These are phyloP conservation scores for Nematocida sp. DNA, from an alignment of 371 early-diverging fungal species.

Conservation along the genomic window DNA sequence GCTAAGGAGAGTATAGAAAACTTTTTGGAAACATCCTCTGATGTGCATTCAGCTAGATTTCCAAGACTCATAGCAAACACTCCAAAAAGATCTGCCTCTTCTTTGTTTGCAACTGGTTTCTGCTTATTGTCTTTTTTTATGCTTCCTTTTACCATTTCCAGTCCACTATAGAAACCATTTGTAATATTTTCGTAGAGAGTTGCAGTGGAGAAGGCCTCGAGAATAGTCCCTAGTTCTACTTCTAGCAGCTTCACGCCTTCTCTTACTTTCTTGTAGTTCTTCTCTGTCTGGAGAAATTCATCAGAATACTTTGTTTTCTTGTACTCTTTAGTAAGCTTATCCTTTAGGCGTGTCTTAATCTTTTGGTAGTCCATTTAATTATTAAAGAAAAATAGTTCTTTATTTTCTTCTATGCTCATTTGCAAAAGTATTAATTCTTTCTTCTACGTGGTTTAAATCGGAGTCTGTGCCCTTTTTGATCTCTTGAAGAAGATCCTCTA, in stretches of 20 bases:
- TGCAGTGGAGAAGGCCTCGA: conserved; percentile 29
- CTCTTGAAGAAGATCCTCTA: conserved; percentile 62
- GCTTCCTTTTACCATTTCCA: conserved; percentile 57
- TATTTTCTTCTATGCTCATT: background rate
- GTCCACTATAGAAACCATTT: conserved; percentile 57
- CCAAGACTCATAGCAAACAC: conserved; percentile 16
- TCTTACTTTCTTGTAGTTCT: conserved; percentile 55
- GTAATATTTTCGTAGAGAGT: conserved; percentile 47
- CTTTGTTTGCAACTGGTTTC: conserved; percentile 48
- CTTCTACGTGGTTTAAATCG: conserved; percentile 25
- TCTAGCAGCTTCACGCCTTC: conserved; percentile 42
- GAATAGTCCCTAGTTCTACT: conserved; percentile 40
- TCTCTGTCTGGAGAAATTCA: conserved; percentile 58
- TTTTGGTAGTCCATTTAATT: conserved; percentile 29
- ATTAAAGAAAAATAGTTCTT: conserved; percentile 58
- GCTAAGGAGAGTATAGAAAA: conserved; percentile 40
- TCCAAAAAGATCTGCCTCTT: conserved; percentile 57
- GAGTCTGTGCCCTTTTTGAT: conserved; percentile 58
- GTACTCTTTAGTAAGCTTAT: conserved; percentile 61
- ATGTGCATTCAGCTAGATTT: conserved; percentile 15
- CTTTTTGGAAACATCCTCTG: conserved; percentile 8
- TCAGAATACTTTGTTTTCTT: conserved; percentile 53
- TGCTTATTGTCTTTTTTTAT: conserved; percentile 46
- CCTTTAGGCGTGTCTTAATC: conserved; percentile 54
- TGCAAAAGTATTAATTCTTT: conserved; percentile 43